These are phyloP conservation scores for Nyssa sinensis DNA, from an alignment of 148 eudicot genomes.

Conservation along the genomic window DNA sequence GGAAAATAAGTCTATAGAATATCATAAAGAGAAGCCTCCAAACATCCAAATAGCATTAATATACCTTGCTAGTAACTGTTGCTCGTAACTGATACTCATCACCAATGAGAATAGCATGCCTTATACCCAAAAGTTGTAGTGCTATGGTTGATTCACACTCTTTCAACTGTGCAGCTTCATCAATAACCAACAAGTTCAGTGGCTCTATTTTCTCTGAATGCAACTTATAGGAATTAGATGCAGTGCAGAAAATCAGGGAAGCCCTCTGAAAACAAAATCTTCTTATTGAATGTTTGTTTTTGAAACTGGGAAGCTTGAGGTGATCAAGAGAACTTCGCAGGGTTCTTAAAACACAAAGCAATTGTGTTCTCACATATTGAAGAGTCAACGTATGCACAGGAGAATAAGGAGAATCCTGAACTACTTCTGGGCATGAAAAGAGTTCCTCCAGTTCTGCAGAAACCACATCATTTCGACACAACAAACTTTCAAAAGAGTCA, in stretches of 20 bases:
- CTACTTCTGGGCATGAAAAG: constrained; percentile 11
- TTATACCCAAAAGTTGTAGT: constrained; percentile 46
- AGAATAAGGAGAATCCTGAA: constrained; percentile 7
- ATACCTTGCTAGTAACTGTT: constrained; percentile 48
- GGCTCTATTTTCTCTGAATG: constrained; percentile 30
- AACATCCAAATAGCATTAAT: background rate
- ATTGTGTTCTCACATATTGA: constrained; percentile 9
- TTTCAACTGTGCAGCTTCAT: constrained; percentile 65
- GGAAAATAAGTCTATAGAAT: too few species aligned
- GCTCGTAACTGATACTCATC: constrained; percentile 65
- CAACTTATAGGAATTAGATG: constrained; percentile 48
- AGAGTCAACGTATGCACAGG: constrained; percentile 16
- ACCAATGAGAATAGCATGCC: constrained; percentile 54
- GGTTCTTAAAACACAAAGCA: constrained; percentile 29
- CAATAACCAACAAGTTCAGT: constrained; percentile 43
- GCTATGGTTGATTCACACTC: constrained; percentile 61
- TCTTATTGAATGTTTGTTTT: constrained; percentile 3
- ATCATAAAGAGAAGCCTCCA: too few species aligned
- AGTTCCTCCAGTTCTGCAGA: constrained; percentile 27
- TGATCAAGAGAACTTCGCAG: constrained; percentile 31
- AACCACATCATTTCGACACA: constrained; percentile 27
- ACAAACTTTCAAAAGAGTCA: constrained; percentile 26
- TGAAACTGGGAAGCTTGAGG: constrained; percentile 25
- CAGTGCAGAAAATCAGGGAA: constrained; percentile 47
- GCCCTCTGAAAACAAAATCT: constrained; percentile 50